Conservation (phyloP, 495 filamentous ascomycete species). For the Hyaloscypha bicolor region DNA sequence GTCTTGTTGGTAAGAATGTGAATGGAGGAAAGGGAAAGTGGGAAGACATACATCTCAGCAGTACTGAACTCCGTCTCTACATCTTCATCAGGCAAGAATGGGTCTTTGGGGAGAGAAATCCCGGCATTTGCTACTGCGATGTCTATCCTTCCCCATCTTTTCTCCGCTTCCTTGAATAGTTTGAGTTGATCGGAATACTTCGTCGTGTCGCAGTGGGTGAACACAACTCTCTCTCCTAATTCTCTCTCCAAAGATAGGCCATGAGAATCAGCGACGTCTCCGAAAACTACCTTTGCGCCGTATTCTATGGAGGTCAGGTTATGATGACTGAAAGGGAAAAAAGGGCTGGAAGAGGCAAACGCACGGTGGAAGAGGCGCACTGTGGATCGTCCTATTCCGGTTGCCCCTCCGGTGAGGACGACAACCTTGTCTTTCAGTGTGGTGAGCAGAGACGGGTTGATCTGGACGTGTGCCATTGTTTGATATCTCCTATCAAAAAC, state of each 20-base stretch:
- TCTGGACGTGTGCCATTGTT: conserved; percentile 16
- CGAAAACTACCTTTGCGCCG: conserved; percentile 41
- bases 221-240: conserved; percentile 33
- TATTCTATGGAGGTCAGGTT: conserved; percentile 26
- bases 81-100: conserved; percentile 33
- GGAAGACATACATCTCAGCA: conserved; percentile 27
- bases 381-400: conserved; percentile 40
- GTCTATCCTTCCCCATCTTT: conserved; percentile 35
- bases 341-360: not conserved
- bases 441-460: conserved; percentile 6
- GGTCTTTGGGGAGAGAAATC: conserved; percentile 37
- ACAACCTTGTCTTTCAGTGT: conserved; percentile 39
- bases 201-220: conserved; percentile 40
- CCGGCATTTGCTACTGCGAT: conserved; percentile 42
- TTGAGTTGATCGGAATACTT: conserved; percentile 37
- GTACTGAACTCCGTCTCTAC: conserved; percentile 36
- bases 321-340: not conserved
- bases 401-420: conserved; percentile 42
- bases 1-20: too few species aligned
- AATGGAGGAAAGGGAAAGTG: too few species aligned
- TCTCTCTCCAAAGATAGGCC: conserved; percentile 30
- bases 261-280: conserved; percentile 37
- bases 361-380: conserved; percentile 38
- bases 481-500: not conserved
- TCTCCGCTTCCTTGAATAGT: conserved; percentile 35